Conservation (phyloP, 495 filamentous ascomycete species). For the Penicillium waksmanii region DNA sequence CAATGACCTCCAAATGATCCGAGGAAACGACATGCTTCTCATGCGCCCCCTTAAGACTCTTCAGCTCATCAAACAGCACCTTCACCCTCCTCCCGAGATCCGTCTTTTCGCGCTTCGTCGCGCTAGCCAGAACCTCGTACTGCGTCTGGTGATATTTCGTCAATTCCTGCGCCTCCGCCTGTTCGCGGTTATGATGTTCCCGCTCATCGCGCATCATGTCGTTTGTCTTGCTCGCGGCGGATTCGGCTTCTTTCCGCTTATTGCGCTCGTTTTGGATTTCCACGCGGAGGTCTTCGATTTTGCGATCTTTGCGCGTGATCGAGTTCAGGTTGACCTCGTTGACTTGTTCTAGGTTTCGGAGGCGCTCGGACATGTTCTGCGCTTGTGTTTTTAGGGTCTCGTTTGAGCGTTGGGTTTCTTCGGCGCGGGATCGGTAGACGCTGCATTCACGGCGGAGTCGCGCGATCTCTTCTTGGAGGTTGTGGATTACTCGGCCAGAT, state of each 20-base stretch:
- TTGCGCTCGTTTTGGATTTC: constrained; percentile 69
- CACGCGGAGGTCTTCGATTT: constrained; percentile 72
- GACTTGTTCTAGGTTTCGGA: constrained; percentile 68
- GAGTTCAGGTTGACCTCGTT: constrained; percentile 75
- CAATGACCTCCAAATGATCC: constrained; percentile 63
- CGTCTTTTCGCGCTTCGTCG: constrained; percentile 58
- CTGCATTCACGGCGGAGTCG: constrained; percentile 78
- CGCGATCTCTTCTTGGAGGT: constrained; percentile 86
- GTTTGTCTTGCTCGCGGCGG: constrained; percentile 62
- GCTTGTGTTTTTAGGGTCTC: constrained; percentile 76
- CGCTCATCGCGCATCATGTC: constrained; percentile 61
- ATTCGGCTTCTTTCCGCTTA: constrained; percentile 65
- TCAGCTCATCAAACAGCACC: constrained; percentile 32
- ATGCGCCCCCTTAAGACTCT: constrained; percentile 42
- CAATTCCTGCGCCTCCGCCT: constrained; percentile 63
- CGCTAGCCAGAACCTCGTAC: constrained; percentile 71
- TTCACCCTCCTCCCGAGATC: constrained; percentile 48
- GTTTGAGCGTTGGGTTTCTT: constrained; percentile 73
- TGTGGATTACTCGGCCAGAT: constrained; percentile 91
- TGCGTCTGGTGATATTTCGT: constrained; percentile 57
- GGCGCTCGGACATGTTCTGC: constrained; percentile 59
- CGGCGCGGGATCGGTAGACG: constrained; percentile 69
- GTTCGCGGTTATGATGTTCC: constrained; percentile 58
- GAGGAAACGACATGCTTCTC: constrained; percentile 57
- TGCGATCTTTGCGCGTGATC: constrained; percentile 76